Evolutionary conservation across 495 filamentous ascomycete species (phyloP).

Genomic region (Bryoglossum gracile): DNA sequence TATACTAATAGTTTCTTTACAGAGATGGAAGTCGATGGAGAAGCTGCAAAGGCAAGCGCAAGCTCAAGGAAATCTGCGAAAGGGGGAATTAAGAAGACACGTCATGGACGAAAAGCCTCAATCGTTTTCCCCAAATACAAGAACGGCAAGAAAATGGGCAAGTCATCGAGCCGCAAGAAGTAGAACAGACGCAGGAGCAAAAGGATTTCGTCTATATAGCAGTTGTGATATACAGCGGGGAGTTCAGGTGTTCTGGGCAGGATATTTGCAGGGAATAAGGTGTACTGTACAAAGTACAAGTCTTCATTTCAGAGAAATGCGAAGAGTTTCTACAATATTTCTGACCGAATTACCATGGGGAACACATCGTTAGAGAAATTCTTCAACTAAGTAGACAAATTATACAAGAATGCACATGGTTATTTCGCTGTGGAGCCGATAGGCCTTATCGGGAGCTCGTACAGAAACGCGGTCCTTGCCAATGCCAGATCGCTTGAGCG

Average conservation of each 20-base stretch:
- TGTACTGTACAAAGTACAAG: no score
- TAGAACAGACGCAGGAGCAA: no score
- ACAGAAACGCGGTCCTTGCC: conserved; percentile 11
- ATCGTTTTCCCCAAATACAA: conserved; percentile 43
- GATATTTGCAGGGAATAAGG: no score
- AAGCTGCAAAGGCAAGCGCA: conserved; percentile 23
- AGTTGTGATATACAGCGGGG: background rate
- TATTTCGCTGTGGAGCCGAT: conserved; percentile 15
- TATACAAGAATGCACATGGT: no score
- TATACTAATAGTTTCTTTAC: no score
- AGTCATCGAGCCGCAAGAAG: conserved; percentile 26
- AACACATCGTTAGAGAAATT: no score
- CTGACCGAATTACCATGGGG: no score
- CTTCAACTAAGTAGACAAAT: no score
- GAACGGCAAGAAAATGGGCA: conserved; percentile 33
- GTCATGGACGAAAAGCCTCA: conserved; percentile 26
- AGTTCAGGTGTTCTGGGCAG: conserved; percentile 3
- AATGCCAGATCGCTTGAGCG: conserved; percentile 19
- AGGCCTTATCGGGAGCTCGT: conserved; percentile 16
- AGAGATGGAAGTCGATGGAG: conserved; percentile 43
- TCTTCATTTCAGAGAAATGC: no score
- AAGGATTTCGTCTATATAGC: no score
- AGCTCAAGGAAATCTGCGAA: conserved; percentile 18
- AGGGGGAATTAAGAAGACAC: conserved; percentile 35
- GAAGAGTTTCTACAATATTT: no score